Evolutionary conservation across 2,329 filamentous ascomycete species (phyloP), one percentile per base, ranked within the genome.

Genomic region (Didymella arachidicola): DNA sequence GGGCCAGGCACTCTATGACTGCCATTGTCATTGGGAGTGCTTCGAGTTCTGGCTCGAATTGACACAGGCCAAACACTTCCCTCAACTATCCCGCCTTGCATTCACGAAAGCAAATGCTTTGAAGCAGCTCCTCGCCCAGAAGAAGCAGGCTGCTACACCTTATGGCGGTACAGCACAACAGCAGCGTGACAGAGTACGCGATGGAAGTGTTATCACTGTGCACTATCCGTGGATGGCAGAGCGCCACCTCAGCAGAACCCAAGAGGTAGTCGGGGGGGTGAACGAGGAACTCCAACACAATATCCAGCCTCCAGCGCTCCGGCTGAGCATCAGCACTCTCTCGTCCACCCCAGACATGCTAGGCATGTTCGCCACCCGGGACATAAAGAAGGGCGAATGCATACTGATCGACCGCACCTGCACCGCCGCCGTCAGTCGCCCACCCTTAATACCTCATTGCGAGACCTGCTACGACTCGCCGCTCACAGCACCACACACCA

Each of bases 401-500:
- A 57, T 67, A 30, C 59, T 66, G 10, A 53, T 58, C 25, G 54
- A 66, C 26, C 57, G 55, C 34, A 49, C 53, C 6, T 25, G 39
- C 1, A 65, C 62, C 25, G 47, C 44, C 10, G 62, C 41, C 60
- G 66, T 57, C 63, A 71, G 62, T 61, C 58, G 19, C 54, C 64
- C 55, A 4, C 52, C 45, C 2, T 46, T 59, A 7, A 64, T 64
- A 26, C 61, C 60, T 7, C 39, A 56, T 12, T 62, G 62, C 32
- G 41, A 22, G 8, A 67, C 68, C 11, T 73, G 73, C 49, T 73
- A 71, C 48, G 67, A 62, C 8, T 43, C 49, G 12, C 43, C 66
- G 2, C 46, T 61, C 29, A 48, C 62, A 16, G 55, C 60, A 4
- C 57, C 62, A 14, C 45, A 61, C 44, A 67, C 63, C 36, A 47